Percentiles rank a stretch among this genome's conserved stretches.
These are phyloP conservation scores for Alternaria angustiovoidea DNA, from an alignment of 2,329 filamentous ascomycete species.

Conservation along the genomic window DNA sequence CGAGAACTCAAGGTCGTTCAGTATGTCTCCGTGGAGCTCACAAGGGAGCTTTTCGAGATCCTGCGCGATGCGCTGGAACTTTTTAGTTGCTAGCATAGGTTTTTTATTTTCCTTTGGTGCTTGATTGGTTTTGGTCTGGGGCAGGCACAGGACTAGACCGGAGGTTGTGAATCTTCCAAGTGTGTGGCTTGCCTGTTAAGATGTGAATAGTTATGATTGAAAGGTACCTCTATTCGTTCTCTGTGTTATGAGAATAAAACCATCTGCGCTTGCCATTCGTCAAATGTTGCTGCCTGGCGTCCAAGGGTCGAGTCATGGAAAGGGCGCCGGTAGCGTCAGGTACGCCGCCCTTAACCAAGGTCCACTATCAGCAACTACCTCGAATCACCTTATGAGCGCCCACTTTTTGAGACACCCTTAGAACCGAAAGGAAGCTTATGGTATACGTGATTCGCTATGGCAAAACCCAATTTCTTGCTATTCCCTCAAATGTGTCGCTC, in stretches of 20 bases:
- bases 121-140: neutral
- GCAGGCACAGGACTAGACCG: neutral
- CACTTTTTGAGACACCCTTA: neutral
- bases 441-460: neutral
- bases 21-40: conserved; percentile 12
- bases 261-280: neutral
- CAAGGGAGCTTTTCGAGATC: conserved; percentile 19
- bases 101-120: neutral
- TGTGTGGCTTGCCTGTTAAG: neutral
- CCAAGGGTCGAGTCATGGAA: neutral
- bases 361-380: neutral
- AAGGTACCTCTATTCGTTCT: neutral
- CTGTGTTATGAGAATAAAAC: neutral
- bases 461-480: neutral
- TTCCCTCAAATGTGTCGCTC: neutral
- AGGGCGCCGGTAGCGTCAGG: neutral
- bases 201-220: neutral
- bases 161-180: neutral
- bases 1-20: conserved; percentile 13
- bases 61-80: conserved; percentile 10
- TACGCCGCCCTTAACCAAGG: neutral
- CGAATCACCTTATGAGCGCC: neutral
- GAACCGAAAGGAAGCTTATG: neutral
- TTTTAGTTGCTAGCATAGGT: neutral
- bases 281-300: neutral